A percentile compares a stretch with the other conserved stretches of the same genome.
Evolutionary conservation across 208 protist genomes (phyloP).

Genomic region (Phytomonas francai): DNA sequence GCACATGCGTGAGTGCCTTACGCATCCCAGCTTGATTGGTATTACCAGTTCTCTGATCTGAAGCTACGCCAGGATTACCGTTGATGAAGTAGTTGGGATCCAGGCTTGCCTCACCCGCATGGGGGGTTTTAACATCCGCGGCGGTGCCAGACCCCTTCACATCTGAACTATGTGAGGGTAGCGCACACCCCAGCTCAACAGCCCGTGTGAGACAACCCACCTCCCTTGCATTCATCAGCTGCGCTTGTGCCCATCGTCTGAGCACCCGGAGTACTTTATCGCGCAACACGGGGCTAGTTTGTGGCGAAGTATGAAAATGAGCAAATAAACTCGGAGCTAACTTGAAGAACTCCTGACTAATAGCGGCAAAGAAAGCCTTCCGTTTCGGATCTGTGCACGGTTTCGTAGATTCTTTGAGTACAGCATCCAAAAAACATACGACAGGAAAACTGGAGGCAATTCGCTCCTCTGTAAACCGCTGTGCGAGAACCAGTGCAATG

Average conservation of each 20-base stretch:
- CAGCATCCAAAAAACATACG: slow-evolving; percentile 63
- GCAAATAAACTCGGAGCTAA: not conserved
- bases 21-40: not conserved
- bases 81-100: not conserved
- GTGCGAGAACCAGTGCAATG: slow-evolving; percentile 51
- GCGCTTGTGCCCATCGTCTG: slow-evolving; percentile 45
- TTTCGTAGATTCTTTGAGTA: slow-evolving; percentile 12
- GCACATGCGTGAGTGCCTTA: slow-evolving; percentile 15
- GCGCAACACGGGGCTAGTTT: slow-evolving; percentile 13
- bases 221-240: slow-evolving; percentile 15
- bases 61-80: not conserved
- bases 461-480: slow-evolving; percentile 46
- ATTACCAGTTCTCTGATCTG: not conserved
- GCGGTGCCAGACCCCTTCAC: not conserved
- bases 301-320: not conserved
- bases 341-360: not conserved
- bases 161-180: not conserved
- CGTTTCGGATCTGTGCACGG: not conserved
- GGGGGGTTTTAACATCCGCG: not conserved
- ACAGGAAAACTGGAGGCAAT: slow-evolving; percentile 47
- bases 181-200: not conserved
- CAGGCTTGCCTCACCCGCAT: not conserved
- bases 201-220: not conserved
- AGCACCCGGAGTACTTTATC: slow-evolving; percentile 52
- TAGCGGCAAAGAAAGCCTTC: not conserved